Evolutionary conservation across 1,284 basidiomycete genomes (phyloP).

Genomic region (Chondrostereum purpureum): DNA sequence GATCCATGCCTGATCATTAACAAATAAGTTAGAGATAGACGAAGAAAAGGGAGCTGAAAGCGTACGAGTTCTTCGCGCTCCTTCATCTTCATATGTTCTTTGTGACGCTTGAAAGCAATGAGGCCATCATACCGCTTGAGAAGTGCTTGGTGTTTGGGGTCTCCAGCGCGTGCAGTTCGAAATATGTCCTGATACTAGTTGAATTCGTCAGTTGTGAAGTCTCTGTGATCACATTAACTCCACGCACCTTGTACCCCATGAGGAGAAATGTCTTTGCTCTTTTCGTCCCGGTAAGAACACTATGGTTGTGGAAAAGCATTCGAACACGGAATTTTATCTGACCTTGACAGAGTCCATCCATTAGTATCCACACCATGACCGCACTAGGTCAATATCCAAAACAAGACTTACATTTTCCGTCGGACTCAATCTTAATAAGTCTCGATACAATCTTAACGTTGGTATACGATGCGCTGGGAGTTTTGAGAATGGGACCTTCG

Average conservation of each 20-base stretch:
- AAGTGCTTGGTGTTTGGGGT: slow-evolving; percentile 36
- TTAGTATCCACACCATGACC: no score
- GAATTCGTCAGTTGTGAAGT: not conserved
- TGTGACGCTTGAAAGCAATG: slow-evolving; percentile 44
- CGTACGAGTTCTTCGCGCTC: slow-evolving; percentile 47
- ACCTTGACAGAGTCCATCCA: slow-evolving; percentile 13
- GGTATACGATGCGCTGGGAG: slow-evolving; percentile 71
- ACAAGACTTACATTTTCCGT: slow-evolving; percentile 51
- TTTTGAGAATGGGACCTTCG: slow-evolving; percentile 61
- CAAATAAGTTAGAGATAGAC: slow-evolving; percentile 3
- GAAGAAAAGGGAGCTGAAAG: slow-evolving; percentile 7
- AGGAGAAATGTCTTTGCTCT: slow-evolving; percentile 38
- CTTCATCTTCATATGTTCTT: slow-evolving; percentile 39
- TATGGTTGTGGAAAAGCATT: slow-evolving; percentile 47
- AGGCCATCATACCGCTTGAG: slow-evolving; percentile 50
- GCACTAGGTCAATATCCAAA: no score
- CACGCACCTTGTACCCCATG: slow-evolving; percentile 49
- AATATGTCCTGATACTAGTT: slow-evolving; percentile 61
- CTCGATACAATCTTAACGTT: slow-evolving; percentile 69
- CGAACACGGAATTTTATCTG: slow-evolving; percentile 55
- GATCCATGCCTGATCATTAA: slow-evolving; percentile 37
- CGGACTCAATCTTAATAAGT: slow-evolving; percentile 52
- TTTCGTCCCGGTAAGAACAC: slow-evolving; percentile 41
- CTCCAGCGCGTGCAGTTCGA: slow-evolving; percentile 42
- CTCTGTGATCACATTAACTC: not conserved